Percentiles rank a stretch among this genome's conserved stretches.
Conservation (phyloP, 192 early-diverging fungal genomes). For the Podila epigama region DNA sequence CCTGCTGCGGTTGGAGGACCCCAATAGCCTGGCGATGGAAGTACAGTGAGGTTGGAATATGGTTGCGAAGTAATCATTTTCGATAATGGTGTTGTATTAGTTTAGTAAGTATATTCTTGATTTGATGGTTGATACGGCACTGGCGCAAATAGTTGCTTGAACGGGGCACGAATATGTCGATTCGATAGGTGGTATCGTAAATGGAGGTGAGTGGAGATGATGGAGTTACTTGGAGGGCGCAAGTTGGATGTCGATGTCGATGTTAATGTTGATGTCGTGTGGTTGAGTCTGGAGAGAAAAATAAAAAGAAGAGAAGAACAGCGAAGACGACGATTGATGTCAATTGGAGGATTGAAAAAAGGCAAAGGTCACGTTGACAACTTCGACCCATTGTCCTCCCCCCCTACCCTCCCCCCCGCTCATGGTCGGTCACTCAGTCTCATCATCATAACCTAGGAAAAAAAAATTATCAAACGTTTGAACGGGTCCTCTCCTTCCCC, state of each 20-base stretch:
- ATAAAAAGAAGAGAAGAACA: too few relatives aligned
- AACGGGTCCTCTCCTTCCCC: too few relatives aligned
- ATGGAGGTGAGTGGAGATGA: not conserved
- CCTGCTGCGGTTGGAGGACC: conserved; percentile 39
- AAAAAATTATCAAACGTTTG: too few relatives aligned
- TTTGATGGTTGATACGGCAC: not conserved
- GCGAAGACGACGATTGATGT: too few relatives aligned
- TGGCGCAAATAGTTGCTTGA: not conserved
- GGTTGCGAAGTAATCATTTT: conserved; percentile 27
- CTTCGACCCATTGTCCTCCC: not conserved
- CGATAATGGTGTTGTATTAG: not conserved
- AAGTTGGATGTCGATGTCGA: not conserved
- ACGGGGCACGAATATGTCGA: too few relatives aligned
- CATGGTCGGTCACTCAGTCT: too few relatives aligned
- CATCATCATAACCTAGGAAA: too few relatives aligned
- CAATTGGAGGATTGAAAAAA: too few relatives aligned
- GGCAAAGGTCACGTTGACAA: not conserved
- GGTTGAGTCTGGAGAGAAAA: too few relatives aligned
- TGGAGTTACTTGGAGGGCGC: too few relatives aligned
- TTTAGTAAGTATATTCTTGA: not conserved
- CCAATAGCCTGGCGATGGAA: conserved; percentile 17
- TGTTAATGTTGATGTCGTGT: not conserved
- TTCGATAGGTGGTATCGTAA: not conserved
- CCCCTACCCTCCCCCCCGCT: not conserved
- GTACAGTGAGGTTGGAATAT: conserved; percentile 9